These are phyloP conservation scores for Citrullus mucosospermus DNA, from an alignment of 306 rosid genomes.

Conservation along the genomic window DNA sequence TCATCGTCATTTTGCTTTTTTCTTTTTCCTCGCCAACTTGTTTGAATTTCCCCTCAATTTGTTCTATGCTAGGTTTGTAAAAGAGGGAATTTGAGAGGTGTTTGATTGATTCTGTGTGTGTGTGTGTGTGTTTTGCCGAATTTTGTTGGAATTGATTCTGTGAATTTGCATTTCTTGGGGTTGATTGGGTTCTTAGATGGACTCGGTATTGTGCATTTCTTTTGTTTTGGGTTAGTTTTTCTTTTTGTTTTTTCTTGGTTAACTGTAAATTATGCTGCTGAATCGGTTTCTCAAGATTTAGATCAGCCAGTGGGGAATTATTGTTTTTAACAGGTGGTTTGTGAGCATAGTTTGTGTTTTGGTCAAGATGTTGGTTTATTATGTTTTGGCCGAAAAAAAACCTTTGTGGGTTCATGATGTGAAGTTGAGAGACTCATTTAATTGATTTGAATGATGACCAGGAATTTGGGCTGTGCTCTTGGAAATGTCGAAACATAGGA, in stretches of 20 bases:
- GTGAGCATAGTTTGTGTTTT: background rate
- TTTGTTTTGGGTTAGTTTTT: background rate
- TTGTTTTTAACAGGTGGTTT: background rate
- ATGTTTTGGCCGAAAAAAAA: background rate
- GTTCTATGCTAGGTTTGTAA: background rate
- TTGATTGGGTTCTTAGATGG: background rate
- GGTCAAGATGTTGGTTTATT: background rate
- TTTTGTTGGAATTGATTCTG: background rate
- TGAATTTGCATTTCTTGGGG: background rate
- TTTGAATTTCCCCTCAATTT: background rate
- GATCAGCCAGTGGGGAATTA: background rate
- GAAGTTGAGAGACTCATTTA: background rate
- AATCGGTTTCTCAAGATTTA: slow-evolving; percentile 7
- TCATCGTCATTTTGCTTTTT: background rate
- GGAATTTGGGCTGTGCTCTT: slow-evolving; percentile 14
- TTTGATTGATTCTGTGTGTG: background rate
- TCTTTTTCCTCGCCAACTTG: background rate
- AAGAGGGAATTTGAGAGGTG: background rate
- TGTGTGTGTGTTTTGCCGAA: background rate
- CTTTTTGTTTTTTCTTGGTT: background rate
- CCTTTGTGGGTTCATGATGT: background rate
- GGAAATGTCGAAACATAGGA: slow-evolving; percentile 34
- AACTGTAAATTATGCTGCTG: background rate
- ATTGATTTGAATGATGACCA: slow-evolving; percentile 6
- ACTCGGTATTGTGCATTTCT: background rate